Conservation (phyloP, 768 basidiomycete genomes). For the Chalciporus piperatus region DNA sequence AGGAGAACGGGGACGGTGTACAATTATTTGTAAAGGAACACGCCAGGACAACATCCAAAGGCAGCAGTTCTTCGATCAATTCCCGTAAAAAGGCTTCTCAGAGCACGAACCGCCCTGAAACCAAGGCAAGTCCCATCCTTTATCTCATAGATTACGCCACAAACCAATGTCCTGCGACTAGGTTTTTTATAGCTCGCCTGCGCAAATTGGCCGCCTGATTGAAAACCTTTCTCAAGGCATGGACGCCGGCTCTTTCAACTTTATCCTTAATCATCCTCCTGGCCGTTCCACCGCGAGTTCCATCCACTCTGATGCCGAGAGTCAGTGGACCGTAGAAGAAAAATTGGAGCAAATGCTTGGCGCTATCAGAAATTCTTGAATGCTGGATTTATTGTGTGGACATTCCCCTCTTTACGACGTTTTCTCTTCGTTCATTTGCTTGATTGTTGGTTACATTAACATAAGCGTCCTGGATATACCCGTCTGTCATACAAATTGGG, state of each 20-base stretch:
- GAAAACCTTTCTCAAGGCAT: slow-evolving; percentile 78
- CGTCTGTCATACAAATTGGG: slow-evolving; percentile 32
- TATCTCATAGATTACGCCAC: neutral
- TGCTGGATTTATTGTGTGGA: slow-evolving; percentile 26
- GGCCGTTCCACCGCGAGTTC: slow-evolving; percentile 64
- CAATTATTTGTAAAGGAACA: slow-evolving; percentile 81
- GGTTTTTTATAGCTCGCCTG: slow-evolving; percentile 50
- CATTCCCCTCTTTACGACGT: slow-evolving; percentile 6
- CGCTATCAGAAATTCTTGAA: slow-evolving; percentile 31
- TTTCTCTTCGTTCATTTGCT: slow-evolving; percentile 14
- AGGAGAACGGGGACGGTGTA: slow-evolving; percentile 48
- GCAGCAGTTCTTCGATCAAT: slow-evolving; percentile 55
- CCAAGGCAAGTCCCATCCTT: slow-evolving; percentile 56
- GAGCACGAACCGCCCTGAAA: slow-evolving; percentile 69
- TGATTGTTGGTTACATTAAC: slow-evolving; percentile 16
- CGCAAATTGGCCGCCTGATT: slow-evolving; percentile 80
- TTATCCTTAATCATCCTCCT: slow-evolving; percentile 45
- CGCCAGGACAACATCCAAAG: slow-evolving; percentile 59
- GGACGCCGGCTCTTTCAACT: slow-evolving; percentile 84
- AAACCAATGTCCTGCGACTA: slow-evolving; percentile 12
- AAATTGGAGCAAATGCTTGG: slow-evolving; percentile 70
- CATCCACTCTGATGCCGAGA: slow-evolving; percentile 55
- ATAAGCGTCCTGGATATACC: slow-evolving; percentile 23
- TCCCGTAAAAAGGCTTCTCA: slow-evolving; percentile 57
- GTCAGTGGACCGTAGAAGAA: slow-evolving; percentile 73